Conservation (phyloP, 306 rosid species). For the Morella rubra region DNA sequence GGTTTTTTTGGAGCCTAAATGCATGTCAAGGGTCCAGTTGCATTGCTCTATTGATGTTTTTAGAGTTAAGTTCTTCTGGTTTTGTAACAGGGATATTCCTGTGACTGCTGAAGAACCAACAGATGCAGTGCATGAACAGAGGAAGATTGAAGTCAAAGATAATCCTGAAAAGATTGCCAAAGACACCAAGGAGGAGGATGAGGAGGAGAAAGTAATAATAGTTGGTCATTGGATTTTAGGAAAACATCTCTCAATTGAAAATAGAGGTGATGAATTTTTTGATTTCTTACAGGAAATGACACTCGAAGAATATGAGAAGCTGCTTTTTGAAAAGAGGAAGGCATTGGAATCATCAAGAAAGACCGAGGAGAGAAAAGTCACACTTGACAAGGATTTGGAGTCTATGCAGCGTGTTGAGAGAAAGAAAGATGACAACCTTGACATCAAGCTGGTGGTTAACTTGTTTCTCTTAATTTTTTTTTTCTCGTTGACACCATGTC, state of each 20-base stretch:
- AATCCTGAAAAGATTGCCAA: slow-evolving; percentile 5
- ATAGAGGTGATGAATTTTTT: not conserved
- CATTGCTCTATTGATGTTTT: not conserved
- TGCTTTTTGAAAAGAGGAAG: not conserved
- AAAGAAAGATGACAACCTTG: slow-evolving; percentile 5
- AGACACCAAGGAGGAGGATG: not conserved
- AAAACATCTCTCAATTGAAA: slow-evolving; percentile 1
- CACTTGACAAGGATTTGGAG: slow-evolving; percentile 5
- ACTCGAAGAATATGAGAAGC: slow-evolving; percentile 10
- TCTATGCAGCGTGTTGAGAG: not conserved
- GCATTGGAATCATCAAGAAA: not conserved
- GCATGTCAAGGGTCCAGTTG: not conserved
- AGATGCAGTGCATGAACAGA: not conserved
- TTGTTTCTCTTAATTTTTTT: not conserved
- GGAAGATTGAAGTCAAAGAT: slow-evolving; percentile 2
- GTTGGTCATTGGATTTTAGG: not conserved
- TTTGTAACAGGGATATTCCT: slow-evolving; percentile 7
- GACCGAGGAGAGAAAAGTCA: not conserved
- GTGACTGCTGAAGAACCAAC: slow-evolving; percentile 2
- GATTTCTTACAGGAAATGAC: slow-evolving; percentile 8
- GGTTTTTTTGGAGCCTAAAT: not conserved
- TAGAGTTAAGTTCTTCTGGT: not conserved
- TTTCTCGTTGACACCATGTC: not conserved
- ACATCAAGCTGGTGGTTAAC: not conserved
- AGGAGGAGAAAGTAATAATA: not conserved